Base-by-base conservation (phyloP, 495 filamentous ascomycete genomes). In the Podospora australis region DNA sequence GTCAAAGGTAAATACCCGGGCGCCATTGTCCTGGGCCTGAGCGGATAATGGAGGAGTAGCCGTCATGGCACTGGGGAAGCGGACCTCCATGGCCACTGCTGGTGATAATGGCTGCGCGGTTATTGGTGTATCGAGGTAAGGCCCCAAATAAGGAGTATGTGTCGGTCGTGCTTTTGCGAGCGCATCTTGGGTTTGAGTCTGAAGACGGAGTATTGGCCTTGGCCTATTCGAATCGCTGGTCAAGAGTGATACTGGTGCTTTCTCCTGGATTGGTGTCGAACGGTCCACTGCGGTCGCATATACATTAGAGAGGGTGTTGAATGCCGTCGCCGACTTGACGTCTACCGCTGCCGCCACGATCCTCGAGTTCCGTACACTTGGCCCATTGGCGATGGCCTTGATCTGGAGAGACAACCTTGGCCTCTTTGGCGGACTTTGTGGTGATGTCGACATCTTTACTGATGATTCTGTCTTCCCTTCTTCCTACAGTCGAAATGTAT, bases 321-420 rank as follows among this genome's bases (percentile, higher is more conserved):
- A 84, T 19, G 81, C 69, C 4, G 87, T 92, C 5, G 87, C 86
- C 6, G 87, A 90, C 24, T 78, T 78, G 14, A 84, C 71, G 32
- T 84, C 74, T 2, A 81, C 62, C 39, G 60, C 58, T 13, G 65
- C 54, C 29, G 68, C 63, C 22, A 68, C 56, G 13, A 50, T 53
- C 43, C 64, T 67, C 39, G 64, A 54, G 6, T 65, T 58, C 40
- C 65, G 59, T 35, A 50, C 53, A 38, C 49, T 61, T 8, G 64
- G 39, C 21, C 55, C 60, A 40, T 57, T 53, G 26, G 60, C 59
- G 38, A 63, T 52, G 46, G 63, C 60, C 48, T 65, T 72, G 41
- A 88, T 95, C 69, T 94, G 85, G 28, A 95, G 78, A 45, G 84
- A 86, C 54, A 95, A 74, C 68, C 86, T 85, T 2, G 89, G 89